A percentile compares a stretch with the other conserved stretches of the same genome.
phyloP scores from a whole-genome alignment of 257 asterid genomes.

The Schizonepeta tenuifolia region DNA sequence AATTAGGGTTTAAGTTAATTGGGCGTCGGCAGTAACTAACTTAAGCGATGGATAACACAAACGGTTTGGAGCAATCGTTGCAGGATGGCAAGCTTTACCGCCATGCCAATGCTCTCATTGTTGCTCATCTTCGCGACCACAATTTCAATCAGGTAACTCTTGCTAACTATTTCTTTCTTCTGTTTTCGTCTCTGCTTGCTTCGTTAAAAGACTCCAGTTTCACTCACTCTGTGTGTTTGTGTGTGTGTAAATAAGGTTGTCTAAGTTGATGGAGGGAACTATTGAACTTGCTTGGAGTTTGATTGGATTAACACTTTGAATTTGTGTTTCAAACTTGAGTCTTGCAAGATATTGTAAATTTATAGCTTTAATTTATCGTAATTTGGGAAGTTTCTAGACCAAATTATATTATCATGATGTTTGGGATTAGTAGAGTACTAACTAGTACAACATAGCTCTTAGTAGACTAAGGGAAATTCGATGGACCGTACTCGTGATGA shows the following conservation, averaged over 20 bases:
- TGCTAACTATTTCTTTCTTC: background rate
- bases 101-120: slow-evolving; percentile 68
- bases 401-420: background rate
- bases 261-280: background rate
- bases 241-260: background rate
- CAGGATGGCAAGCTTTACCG: slow-evolving; percentile 76
- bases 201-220: background rate
- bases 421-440: background rate
- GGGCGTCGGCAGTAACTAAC: background rate
- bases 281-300: slow-evolving; percentile 16
- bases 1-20: slow-evolving; percentile 26
- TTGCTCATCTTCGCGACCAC: slow-evolving; percentile 79
- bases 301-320: background rate
- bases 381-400: background rate
- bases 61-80: slow-evolving; percentile 64
- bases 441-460: background rate
- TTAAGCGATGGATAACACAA: slow-evolving; percentile 41
- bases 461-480: background rate
- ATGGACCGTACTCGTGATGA: background rate
- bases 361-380: background rate
- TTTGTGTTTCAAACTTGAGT: slow-evolving; percentile 20
- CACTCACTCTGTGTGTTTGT: background rate
- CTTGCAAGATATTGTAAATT: background rate
- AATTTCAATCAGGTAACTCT: slow-evolving; percentile 68
- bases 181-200: background rate